A percentile compares a stretch with the other conserved stretches of the same genome.
Evolutionary conservation across 345 rosid genomes (phyloP).

Genomic region (Linum usitatissimum): DNA sequence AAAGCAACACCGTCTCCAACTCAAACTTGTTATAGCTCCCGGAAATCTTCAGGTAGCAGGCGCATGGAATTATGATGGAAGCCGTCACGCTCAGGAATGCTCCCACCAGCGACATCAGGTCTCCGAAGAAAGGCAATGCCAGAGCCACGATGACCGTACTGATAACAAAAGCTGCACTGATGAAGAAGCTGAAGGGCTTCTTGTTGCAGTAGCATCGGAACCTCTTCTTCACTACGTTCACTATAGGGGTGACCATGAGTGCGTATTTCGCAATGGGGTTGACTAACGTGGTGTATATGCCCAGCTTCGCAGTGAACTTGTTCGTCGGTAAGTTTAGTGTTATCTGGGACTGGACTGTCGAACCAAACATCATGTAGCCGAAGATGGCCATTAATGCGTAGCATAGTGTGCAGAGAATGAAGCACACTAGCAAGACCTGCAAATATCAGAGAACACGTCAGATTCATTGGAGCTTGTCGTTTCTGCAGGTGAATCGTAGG

Average conservation of each 20-base stretch:
- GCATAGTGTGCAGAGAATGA: constrained; percentile 5
- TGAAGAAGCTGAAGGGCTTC: constrained; percentile 2
- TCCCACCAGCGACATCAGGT: constrained; percentile 19
- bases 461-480: background rate
- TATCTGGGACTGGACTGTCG: constrained; percentile 18
- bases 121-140: constrained; percentile 15
- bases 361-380: constrained; percentile 21
- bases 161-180: constrained; percentile 8
- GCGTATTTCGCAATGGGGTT: constrained; percentile 22
- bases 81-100: constrained; percentile 17
- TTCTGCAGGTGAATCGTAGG: too few relatives aligned
- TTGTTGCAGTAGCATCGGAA: constrained; percentile 11
- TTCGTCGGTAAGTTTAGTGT: constrained; percentile 18
- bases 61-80: background rate
- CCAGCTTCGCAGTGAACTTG: constrained; percentile 15
- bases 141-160: constrained; percentile 16
- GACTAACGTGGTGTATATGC: constrained; percentile 16
- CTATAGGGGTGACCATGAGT: constrained; percentile 17
- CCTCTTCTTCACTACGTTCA: constrained; percentile 10
- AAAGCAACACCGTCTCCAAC: background rate
- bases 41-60: background rate
- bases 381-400: constrained; percentile 22
- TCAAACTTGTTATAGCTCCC: background rate
- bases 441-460: background rate
- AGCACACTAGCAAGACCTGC: constrained; percentile 23